Evolutionary conservation across 306 rosid genomes (phyloP).

Genomic region (Quercus agrifolia): DNA sequence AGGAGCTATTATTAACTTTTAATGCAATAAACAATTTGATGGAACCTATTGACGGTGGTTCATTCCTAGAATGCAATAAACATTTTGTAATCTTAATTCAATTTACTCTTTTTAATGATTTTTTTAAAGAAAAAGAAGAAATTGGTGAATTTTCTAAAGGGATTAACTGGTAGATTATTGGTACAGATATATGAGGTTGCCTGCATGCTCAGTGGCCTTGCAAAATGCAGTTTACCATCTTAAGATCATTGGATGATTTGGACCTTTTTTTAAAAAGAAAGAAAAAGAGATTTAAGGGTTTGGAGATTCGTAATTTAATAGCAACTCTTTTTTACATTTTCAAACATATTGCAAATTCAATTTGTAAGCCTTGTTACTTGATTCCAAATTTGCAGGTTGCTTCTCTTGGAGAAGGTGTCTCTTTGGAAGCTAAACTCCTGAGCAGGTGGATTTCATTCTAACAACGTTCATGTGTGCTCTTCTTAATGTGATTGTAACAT

Average conservation of each 20-base stretch:
- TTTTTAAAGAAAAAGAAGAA: background rate
- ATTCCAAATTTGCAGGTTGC: slow-evolving; percentile 63
- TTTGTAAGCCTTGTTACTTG: slow-evolving; percentile 16
- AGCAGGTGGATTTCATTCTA: slow-evolving; percentile 68
- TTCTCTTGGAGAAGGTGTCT: slow-evolving; percentile 88
- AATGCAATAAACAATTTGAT: background rate
- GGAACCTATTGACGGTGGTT: background rate
- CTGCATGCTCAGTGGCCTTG: background rate
- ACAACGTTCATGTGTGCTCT: slow-evolving; percentile 19
- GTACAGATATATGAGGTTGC: background rate
- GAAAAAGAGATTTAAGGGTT: background rate
- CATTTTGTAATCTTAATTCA: background rate
- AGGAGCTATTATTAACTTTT: background rate
- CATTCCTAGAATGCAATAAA: background rate
- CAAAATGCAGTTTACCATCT: background rate
- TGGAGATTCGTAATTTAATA: background rate
- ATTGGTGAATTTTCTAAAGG: background rate
- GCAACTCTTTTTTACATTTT: background rate
- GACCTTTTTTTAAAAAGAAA: background rate
- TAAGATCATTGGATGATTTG: background rate
- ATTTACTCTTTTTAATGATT: background rate
- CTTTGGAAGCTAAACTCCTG: slow-evolving; percentile 97
- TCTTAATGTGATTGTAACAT: slow-evolving; percentile 19
- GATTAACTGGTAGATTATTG: background rate
- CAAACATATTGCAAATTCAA: slow-evolving; percentile 14